Percentiles rank a stretch among this genome's conserved stretches.
These are phyloP conservation scores for Melampsora abietis-canadensis DNA, from an alignment of 1,284 basidiomycete species.

Conservation along the genomic window DNA sequence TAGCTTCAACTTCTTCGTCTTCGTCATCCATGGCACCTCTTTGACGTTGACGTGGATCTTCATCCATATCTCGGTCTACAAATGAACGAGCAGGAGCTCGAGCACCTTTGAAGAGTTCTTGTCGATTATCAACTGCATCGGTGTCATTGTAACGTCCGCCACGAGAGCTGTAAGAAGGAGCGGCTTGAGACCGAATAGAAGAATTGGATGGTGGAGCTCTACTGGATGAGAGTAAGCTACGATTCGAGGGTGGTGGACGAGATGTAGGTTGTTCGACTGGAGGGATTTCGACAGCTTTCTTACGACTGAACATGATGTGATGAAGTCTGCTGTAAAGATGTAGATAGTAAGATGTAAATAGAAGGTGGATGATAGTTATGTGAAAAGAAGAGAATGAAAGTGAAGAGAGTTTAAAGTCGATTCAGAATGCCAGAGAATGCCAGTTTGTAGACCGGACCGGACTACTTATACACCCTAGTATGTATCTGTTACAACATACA, in stretches of 20 bases:
- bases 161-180: neutral
- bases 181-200: neutral
- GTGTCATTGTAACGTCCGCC: neutral
- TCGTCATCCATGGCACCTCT: slow-evolving; percentile 8
- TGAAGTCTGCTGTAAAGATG: neutral
- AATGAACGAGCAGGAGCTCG: slow-evolving; percentile 18
- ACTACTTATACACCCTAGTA: no score
- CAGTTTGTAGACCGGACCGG: no score
- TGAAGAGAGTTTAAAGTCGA: no score
- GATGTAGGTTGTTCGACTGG: slow-evolving; percentile 21
- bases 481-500: no score
- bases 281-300: slow-evolving; percentile 34
- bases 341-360: no score
- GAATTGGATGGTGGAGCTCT: slow-evolving; percentile 1
- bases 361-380: no score
- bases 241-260: slow-evolving; percentile 2
- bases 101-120: slow-evolving; percentile 42
- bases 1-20: slow-evolving; percentile 64
- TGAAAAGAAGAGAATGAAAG: no score
- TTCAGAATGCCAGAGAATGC: no score
- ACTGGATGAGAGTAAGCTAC: slow-evolving; percentile 31
- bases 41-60: neutral
- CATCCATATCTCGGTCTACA: slow-evolving; percentile 28
- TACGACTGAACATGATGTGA: slow-evolving; percentile 34
- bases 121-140: slow-evolving; percentile 13